Evolutionary conservation across 2,329 filamentous ascomycete species (phyloP), one percentile per base, ranked within the genome.

Genomic region (Massarina eburnea): DNA sequence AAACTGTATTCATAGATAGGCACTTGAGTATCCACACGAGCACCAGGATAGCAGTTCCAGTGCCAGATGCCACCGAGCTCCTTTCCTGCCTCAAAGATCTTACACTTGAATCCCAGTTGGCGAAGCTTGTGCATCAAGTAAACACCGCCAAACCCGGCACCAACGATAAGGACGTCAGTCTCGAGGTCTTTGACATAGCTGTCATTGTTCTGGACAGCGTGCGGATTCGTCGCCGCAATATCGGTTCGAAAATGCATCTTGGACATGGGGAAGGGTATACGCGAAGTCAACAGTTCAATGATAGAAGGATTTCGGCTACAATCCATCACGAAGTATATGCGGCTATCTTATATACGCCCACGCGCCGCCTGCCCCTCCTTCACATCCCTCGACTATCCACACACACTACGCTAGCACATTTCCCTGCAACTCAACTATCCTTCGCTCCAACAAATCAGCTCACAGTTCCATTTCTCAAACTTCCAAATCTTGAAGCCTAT

Each of bases 1-100:
- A 77, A 67, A 17, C 72, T 74, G 45, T 75, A 72, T 46, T 76
- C 72, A 48, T 78, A 78, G 17, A 76, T 70, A 0, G 76, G 76
- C 1, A 71, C 64, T 52, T 74, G 70, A 0, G 70, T 73, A 45
- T 78, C 76, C 4, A 78, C 75, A n/a, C 73, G 65, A 7, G 75
- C 76, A 3, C 76, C 67, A 3, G 71, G 71, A 41, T 74, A 74
- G 41, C 71, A 67, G 36, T 74, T 74, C 71, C 71, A 74, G 46
- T 72, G 66, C 71, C 71, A 73, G n/a, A 72, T 71, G 3, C 73
- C 73, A 12, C 73, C 73, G 8, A 74, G 62, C 15, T 71, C 66
- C 33, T 62, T 59, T 14, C 71, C 71, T 36, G 71, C 71, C 48
- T 73, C 67, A 39, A 64, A 69, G 15, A 73, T 71, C 48, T 71